phyloP scores from a whole-genome alignment of 495 filamentous ascomycete genomes.

The Hypoxylon perforatum region DNA sequence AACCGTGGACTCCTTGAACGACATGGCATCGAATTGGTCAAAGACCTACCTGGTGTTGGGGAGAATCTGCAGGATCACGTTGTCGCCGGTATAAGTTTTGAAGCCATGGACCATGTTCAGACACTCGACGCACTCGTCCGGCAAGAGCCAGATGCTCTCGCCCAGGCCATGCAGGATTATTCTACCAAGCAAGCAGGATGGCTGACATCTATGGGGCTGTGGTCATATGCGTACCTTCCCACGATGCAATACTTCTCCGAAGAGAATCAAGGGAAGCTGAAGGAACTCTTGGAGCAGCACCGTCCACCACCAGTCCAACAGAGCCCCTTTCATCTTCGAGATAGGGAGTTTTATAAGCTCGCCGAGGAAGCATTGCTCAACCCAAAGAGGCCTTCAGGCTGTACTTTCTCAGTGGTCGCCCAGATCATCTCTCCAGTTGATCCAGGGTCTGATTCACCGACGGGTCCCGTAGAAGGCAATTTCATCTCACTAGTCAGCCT shows the following conservation, averaged over 20 bases:
- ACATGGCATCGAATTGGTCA: constrained; percentile 56
- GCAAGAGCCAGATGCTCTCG: constrained; percentile 67
- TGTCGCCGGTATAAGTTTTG: constrained; percentile 15
- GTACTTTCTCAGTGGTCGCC: constrained; percentile 3
- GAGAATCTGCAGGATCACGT: constrained; percentile 57
- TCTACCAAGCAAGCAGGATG: background rate
- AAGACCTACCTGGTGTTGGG: constrained; percentile 59
- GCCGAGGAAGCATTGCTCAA: constrained; percentile 11
- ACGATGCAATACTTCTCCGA: background rate
- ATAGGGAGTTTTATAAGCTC: background rate
- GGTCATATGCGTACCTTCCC: constrained; percentile 8
- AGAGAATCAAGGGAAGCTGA: background rate
- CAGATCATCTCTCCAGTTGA: constrained; percentile 2
- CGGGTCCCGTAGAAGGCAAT: constrained; percentile 46
- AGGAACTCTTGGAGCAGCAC: constrained; percentile 1
- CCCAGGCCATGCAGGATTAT: constrained; percentile 35
- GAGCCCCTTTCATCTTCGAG: background rate
- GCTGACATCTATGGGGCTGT: constrained; percentile 6
- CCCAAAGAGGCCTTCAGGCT: constrained; percentile 4
- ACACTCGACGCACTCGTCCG: constrained; percentile 80
- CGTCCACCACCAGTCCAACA: background rate
- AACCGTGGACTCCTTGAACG: constrained; percentile 53
- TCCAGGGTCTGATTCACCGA: constrained; percentile 40
- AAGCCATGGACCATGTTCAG: constrained; percentile 56
- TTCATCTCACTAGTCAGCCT: constrained; percentile 54